These are phyloP conservation scores for Saraca asoca DNA, from an alignment of 331 rosid species.

Conservation along the genomic window DNA sequence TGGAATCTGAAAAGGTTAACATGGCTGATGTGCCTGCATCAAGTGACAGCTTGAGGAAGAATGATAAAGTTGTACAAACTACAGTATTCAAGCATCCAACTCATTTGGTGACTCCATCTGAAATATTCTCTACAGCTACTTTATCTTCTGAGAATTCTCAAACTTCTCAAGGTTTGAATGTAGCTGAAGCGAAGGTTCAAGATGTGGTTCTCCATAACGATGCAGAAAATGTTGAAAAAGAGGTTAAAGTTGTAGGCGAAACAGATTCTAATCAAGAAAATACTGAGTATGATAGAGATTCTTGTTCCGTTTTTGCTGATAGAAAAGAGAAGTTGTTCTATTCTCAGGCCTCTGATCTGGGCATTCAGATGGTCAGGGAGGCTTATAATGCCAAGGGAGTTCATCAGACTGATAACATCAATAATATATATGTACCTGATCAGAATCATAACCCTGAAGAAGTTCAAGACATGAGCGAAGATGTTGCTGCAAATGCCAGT, in stretches of 20 bases:
- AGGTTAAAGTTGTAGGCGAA: conserved; percentile 75
- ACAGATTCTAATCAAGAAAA: conserved; percentile 51
- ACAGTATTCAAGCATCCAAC: conserved; percentile 75
- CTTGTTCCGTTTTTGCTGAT: conserved; percentile 45
- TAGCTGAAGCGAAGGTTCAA: conserved; percentile 52
- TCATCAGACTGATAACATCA: conserved; percentile 50
- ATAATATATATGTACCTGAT: conserved; percentile 38
- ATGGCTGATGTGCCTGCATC: conserved; percentile 52
- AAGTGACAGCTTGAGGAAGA: conserved; percentile 61
- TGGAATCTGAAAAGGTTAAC: conserved; percentile 52
- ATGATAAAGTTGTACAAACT: conserved; percentile 55
- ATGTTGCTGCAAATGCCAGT: conserved; percentile 45
- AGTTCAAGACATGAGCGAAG: conserved; percentile 57
- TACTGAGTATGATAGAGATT: conserved; percentile 52
- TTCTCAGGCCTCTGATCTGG: conserved; percentile 96
- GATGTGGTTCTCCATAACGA: conserved; percentile 62
- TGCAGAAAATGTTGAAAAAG: conserved; percentile 63
- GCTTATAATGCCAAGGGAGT: conserved; percentile 55
- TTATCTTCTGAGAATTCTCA: conserved; percentile 66
- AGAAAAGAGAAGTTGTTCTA: conserved; percentile 79
- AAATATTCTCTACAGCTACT: conserved; percentile 68
- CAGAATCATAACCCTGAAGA: conserved; percentile 46
- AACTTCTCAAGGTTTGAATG: conserved; percentile 54
- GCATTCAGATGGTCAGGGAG: conserved; percentile 91
- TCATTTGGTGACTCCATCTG: conserved; percentile 93